Evolutionary conservation across 2,329 filamentous ascomycete genomes (phyloP).

Genomic region (Tolypocladium inflatum): DNA sequence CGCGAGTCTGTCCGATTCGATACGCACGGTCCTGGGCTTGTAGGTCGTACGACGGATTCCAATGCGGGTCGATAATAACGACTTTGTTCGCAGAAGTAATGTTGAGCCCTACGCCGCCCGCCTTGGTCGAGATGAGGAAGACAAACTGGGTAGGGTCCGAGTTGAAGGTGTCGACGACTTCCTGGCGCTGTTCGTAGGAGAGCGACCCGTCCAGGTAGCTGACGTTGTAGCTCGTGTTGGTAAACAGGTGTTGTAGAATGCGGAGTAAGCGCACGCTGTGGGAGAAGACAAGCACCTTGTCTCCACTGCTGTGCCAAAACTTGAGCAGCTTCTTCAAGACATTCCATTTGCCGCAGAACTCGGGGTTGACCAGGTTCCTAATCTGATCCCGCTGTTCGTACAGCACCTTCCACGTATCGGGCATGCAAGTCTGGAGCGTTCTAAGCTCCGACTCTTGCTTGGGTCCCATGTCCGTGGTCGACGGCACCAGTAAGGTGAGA

Average conservation of each 20-base stretch:
- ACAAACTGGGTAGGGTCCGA: conserved; percentile 80
- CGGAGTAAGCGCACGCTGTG: conserved; percentile 79
- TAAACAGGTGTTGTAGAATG: conserved; percentile 78
- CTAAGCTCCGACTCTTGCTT: conserved; percentile 72
- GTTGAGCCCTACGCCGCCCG: conserved; percentile 88
- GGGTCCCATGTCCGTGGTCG: conserved; percentile 49
- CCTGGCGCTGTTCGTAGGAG: conserved; percentile 72
- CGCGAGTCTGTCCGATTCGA: conserved; percentile 82
- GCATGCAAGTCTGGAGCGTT: conserved; percentile 64
- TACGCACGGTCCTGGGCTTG: conserved; percentile 96
- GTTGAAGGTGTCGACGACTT: conserved; percentile 85
- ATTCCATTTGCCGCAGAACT: conserved; percentile 97
- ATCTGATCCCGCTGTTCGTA: conserved; percentile 71
- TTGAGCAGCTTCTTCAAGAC: conserved; percentile 76
- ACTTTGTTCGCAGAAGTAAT: conserved; percentile 98
- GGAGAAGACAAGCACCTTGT: conserved; percentile 93
- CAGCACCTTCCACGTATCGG: conserved; percentile 63
- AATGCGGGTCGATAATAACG: conserved; percentile 92
- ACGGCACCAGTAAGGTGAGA: conserved; percentile 76
- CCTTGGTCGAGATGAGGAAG: conserved; percentile 89
- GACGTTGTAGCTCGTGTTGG: conserved; percentile 80
- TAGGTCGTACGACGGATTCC: conserved; percentile 91
- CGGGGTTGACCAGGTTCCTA: conserved; percentile 70
- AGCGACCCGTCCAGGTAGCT: conserved; percentile 85
- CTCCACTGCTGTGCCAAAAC: conserved; percentile 82